Base-by-base conservation (phyloP, 176 grass and related monocot species). In the Ampelocalamus luodianensis region DNA sequence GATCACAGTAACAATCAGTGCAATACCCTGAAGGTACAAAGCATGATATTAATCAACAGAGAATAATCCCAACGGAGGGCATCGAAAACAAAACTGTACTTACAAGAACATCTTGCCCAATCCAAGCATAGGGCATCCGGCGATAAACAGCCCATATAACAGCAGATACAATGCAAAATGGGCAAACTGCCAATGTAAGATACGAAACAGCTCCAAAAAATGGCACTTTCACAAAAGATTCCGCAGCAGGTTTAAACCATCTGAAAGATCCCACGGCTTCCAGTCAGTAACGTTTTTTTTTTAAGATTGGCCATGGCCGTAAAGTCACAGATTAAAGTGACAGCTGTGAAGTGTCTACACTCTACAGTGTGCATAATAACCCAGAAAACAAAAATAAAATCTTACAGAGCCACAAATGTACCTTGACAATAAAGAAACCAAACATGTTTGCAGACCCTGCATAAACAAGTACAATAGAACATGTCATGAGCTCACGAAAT, bases 31-130 rank as follows among this genome's bases (percentile, higher is more conserved):
- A 84, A 76, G 39, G 59, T 46, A 65, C 32, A 68, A 37, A 74
- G 8, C 32, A 10, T 66, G 16, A 56, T 10, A 88, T 75, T 22
- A 85, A 63, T 82, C 7, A 66, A 71, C 16, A 34, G 22, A 72
- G 11, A 80, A 82, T 51, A 74, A 55, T 77, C 37, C 59, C 46
- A 87, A 87, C 43, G 74, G 66, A 87, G 64, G 6, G 1, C 39
- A 59, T 46, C 24, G 3, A 79, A 85, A 68, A 49, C 6, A 58
- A 83, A 78, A 38, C 12, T 68, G 42, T n/a, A 65, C 86, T 83
- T 92, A 99, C 96, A 90, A 99, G 90, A 82, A 99, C 90, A 88
- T 99, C 96, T 96, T 99, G 96, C 44, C 93, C 93, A 78, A 99
- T 96, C 96, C 96, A 99, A 63, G 93, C 93, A 89, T 84, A 94